Evolutionary conservation across 306 rosid genomes (phyloP).

Genomic region (Abrus pulchellus): DNA sequence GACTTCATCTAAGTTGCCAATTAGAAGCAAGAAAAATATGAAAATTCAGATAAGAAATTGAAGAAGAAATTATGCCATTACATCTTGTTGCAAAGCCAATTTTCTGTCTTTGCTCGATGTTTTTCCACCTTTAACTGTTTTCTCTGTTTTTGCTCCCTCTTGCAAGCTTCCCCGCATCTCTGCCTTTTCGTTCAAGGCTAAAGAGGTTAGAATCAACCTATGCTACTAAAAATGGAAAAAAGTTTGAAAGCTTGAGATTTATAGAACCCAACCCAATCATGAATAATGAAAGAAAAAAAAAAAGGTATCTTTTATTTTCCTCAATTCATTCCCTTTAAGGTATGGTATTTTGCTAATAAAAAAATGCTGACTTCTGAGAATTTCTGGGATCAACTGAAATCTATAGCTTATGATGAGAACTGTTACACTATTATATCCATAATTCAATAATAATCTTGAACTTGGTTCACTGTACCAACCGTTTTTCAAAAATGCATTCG

Average conservation of each 20-base stretch:
- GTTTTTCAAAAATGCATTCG: slow-evolving; percentile 54
- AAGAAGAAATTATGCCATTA: slow-evolving; percentile 41
- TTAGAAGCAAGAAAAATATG: slow-evolving; percentile 4
- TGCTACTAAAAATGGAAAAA: slow-evolving; percentile 30
- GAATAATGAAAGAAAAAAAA: background rate
- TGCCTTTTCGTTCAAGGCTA: slow-evolving; percentile 61
- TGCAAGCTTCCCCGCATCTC: slow-evolving; percentile 66
- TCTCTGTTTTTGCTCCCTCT: slow-evolving; percentile 35
- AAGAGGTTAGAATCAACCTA: slow-evolving; percentile 49
- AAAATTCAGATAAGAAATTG: slow-evolving; percentile 19
- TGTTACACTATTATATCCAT: slow-evolving; percentile 43
- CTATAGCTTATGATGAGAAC: slow-evolving; percentile 45
- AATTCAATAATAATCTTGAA: slow-evolving; percentile 32
- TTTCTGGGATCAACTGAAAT: slow-evolving; percentile 54
- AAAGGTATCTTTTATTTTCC: background rate
- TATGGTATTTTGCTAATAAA: background rate
- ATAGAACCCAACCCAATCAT: background rate
- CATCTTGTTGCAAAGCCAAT: slow-evolving; percentile 87
- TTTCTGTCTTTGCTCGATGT: slow-evolving; percentile 64
- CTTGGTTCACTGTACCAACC: slow-evolving; percentile 59
- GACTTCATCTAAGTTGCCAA: slow-evolving; percentile 26
- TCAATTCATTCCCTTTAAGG: background rate
- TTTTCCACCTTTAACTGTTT: slow-evolving; percentile 55
- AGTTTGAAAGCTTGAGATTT: slow-evolving; percentile 18
- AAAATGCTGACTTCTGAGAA: slow-evolving; percentile 31